A percentile compares a stretch with the other conserved stretches of the same genome.
Conservation (phyloP, 1,284 basidiomycete genomes). For the Exobasidium cylindrosporum region DNA sequence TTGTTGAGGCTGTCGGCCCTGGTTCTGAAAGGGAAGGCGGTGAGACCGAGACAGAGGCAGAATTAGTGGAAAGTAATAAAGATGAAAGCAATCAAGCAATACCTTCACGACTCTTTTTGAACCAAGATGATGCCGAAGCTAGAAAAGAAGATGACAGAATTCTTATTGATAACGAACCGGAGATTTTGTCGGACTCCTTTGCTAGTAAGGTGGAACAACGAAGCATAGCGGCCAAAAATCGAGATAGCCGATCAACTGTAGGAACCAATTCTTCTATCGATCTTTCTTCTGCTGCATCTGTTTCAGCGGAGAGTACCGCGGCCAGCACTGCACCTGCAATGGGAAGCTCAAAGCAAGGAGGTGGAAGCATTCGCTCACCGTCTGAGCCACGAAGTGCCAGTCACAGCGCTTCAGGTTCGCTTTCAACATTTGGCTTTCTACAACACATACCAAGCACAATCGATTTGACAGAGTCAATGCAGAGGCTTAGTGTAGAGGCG, state of each 20-base stretch:
- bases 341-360: constrained; percentile 1
- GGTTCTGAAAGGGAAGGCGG: constrained; percentile 35
- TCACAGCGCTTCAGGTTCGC: constrained; percentile 38
- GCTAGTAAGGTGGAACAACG: background rate
- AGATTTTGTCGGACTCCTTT: too few relatives aligned
- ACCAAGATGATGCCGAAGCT: background rate
- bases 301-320: constrained; percentile 40
- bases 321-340: constrained; percentile 30
- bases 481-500: constrained; percentile 37
- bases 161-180: background rate
- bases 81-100: background rate
- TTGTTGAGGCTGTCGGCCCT: constrained; percentile 34
- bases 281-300: constrained; percentile 34
- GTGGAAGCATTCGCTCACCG: background rate
- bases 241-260: constrained; percentile 43
- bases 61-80: background rate
- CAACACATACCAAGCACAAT: constrained; percentile 28
- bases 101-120: background rate
- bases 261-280: constrained; percentile 44
- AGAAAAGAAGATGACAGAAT: background rate
- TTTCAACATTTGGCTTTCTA: constrained; percentile 20
- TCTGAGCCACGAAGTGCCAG: constrained; percentile 28
- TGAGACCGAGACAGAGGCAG: constrained; percentile 26
- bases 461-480: constrained; percentile 37
- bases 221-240: constrained; percentile 19